Evolutionary conservation across 2,329 filamentous ascomycete species (phyloP), one percentile per base, ranked within the genome.

Genomic region (Aspergillus awamori): DNA sequence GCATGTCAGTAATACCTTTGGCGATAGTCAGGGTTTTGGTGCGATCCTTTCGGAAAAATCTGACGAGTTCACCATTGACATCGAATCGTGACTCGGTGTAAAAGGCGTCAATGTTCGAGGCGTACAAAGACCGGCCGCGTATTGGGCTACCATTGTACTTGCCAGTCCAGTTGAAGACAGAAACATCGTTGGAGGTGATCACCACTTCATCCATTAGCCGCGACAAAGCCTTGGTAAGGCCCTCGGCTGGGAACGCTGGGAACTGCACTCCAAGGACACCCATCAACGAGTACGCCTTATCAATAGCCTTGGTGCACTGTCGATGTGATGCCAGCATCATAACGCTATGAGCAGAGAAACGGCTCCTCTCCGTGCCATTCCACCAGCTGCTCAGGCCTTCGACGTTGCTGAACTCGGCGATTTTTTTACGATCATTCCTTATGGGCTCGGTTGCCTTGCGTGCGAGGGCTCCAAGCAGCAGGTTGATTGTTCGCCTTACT

Each of bases 281-380:
- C 64, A 66, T 66, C 53, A 66, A 53, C 13, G 64, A 66, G 57
- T 66, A 66, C 6, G 62, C 64, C 48, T 66, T 58, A 38, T 66
- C 64, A 13, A 61, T 64, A 7, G 58, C 15, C n/a, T 63, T 61
- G 8, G 64, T 66, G 43, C 53, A 58, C 17, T 59, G 24, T 24
- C 64, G 59, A 13, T 61, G 38, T 5, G 64, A 61, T 13, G 64
- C 64, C 1, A 58, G 47, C 28, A 57, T 48, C 24, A 66, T 56
- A 11, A 63, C 63, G 7, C 45, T 63, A 28, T 53, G 57, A 13
- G 64, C 60, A n/a, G 64, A 63, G 26, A 51, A 51, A 17, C 26
- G 15, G 47, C 30, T 28, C 26, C 26, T 30, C 26, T 51, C 26
- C 5, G 47, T 51, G 26, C 47, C 47, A 30, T 30, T 3, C 8